Base-by-base conservation (phyloP, 2,329 filamentous ascomycete genomes). In the Apiospora rasikravindrae region DNA sequence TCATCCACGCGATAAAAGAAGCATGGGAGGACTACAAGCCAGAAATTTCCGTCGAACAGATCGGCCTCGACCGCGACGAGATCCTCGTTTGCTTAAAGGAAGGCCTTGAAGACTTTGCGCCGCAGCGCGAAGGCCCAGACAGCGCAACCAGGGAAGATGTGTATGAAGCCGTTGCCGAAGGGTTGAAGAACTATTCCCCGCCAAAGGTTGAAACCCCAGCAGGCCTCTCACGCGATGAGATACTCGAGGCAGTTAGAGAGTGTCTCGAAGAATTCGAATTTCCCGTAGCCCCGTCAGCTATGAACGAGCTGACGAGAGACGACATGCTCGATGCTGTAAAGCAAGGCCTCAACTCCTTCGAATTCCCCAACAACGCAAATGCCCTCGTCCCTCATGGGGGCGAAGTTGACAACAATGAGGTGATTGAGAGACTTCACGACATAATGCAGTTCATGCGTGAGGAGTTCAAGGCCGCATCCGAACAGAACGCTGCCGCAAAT, bases 21-120 rank as follows among this genome's bases (percentile, higher is more conserved):
- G 96, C 95, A 0, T 97, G 95, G 90, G 96, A 98, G 79, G 94
- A 91, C 70, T 97, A 97, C 83, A 97, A 97, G 82, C 96, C 96
- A 0, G 94, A 98, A 77, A 94, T 98, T 69, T 92, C 97, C 77
- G 88, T 97, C 5, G 93, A 98, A 77, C 94, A 97, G 77, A 93
- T 97, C 74, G 96, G 95, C 1, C 86, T 98, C 0, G 96, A 98
- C 80, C 89, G 94, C 6, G 94, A 98, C 16, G 96, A 98, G 79
- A 93, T 98, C 67, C 86, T 98, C 19, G 91, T 93, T 51, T 97
- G 95, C 75, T 87, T 98, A 37, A 91, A 93, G 76, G 93, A 98
- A 83, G 96, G 96, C 0, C 88, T 98, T 0, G 91, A 93, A 75
- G 90, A 94, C 67, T 95, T 96, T 78, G 87, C 87, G 1, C 86